Evolutionary conservation across 108 stramenopile genomes (phyloP), one percentile per base, ranked within the genome.

Genomic region (Seminavis robusta): DNA sequence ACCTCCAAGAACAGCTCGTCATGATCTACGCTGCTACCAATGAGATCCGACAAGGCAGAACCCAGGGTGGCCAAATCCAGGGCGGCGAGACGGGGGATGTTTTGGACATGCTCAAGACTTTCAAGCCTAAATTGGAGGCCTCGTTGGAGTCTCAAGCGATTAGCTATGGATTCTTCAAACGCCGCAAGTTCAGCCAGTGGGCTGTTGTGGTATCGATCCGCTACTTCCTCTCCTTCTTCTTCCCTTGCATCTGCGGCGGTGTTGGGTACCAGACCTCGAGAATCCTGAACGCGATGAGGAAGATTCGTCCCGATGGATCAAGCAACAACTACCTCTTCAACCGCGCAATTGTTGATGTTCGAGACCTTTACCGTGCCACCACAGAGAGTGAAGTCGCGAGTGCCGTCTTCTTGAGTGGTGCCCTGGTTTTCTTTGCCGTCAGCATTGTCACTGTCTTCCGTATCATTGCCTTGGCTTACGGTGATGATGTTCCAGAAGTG

Each of bases 1-100:
- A 63, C 48, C 28, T 63, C 8, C 70, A 64, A 26, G 70, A 71
- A 17, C 37, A 54, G 33, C 63, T 71, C 17, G 70, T 71, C 7
- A 61, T 47, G 15, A 0, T 71, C 2, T 54, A 59, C 44, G 47
- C 34, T 29, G n/a, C n/a, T n/a, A n/a, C n/a, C n/a, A n/a, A n/a
- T n/a, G n/a, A n/a, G n/a, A n/a, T n/a, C n/a, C n/a, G n/a, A n/a
- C n/a, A n/a, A n/a, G n/a, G n/a, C n/a, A n/a, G n/a, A n/a, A n/a
- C n/a, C n/a, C n/a, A n/a, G n/a, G n/a, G n/a, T n/a, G n/a, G n/a
- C n/a, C n/a, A n/a, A n/a, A n/a, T n/a, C n/a, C n/a, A n/a, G n/a
- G n/a, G n/a, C n/a, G n/a, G n/a, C n/a, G n/a, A n/a, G n/a, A n/a
- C n/a, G n/a, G n/a, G n/a, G n/a, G n/a, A n/a, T n/a, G n/a, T n/a